Conservation (phyloP, 805 yeast genomes). For the Jamesozyma rosinii region DNA sequence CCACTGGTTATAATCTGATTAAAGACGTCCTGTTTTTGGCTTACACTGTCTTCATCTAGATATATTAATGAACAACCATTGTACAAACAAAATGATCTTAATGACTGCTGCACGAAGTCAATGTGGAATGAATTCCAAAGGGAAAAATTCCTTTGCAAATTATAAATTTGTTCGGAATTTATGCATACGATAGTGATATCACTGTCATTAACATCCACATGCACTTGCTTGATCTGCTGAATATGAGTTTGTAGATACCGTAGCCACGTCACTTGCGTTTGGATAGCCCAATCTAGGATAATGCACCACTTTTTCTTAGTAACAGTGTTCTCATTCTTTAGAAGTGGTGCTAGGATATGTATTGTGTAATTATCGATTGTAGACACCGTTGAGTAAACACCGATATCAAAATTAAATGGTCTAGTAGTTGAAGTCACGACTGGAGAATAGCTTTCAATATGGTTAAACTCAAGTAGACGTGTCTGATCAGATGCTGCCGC, state of each 20-base stretch:
- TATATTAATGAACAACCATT: constrained; percentile 11
- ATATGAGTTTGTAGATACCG: constrained; percentile 6
- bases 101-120: constrained; percentile 20
- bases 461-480: neutral
- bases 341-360: neutral
- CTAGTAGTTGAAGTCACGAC: neutral
- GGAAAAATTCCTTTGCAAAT: constrained; percentile 13
- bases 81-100: constrained; percentile 16
- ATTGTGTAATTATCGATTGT: neutral
- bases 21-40: neutral
- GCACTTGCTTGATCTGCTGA: neutral
- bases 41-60: constrained; percentile 3
- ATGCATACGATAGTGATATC: constrained; percentile 10
- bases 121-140: constrained; percentile 19
- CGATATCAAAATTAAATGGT: neutral
- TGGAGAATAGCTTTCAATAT: neutral
- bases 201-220: neutral
- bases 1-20: neutral
- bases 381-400: neutral
- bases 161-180: constrained; percentile 12
- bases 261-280: constrained; percentile 17
- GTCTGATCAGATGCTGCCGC: neutral
- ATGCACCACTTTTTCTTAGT: constrained; percentile 7
- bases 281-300: constrained; percentile 19
- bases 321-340: neutral